A percentile compares a stretch with the other conserved stretches of the same genome.
Conservation (phyloP, 148 eudicot species). For the Rhododendron ovatum region DNA sequence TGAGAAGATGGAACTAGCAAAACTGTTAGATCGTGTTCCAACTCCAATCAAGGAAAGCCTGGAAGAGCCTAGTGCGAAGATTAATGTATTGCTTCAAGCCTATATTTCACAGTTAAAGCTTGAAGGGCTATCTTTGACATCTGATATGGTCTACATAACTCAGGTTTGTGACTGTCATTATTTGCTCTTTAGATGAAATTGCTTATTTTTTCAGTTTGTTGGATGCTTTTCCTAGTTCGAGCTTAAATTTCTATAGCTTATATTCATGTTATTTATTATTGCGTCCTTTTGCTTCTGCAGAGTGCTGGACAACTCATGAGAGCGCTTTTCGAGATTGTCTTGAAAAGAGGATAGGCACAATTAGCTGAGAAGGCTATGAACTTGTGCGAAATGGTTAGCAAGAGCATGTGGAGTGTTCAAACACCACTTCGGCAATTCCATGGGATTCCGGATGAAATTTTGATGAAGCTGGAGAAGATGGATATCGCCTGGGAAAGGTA, state of each 20-base stretch:
- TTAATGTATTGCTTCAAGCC: slow-evolving; percentile 81
- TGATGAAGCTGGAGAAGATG: slow-evolving; percentile 81
- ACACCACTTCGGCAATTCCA: slow-evolving; percentile 79
- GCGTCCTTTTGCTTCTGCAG: slow-evolving; percentile 23
- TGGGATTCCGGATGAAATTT: slow-evolving; percentile 51
- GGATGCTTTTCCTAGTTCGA: too few relatives aligned
- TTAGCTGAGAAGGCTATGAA: slow-evolving; percentile 76
- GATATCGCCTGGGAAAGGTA: slow-evolving; percentile 89
- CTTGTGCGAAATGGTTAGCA: slow-evolving; percentile 75
- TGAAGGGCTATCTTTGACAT: slow-evolving; percentile 76
- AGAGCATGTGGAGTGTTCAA: slow-evolving; percentile 91
- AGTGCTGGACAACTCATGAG: slow-evolving; percentile 82
- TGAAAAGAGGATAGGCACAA: slow-evolving; percentile 89
- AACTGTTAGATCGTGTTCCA: slow-evolving; percentile 80
- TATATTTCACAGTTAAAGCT: slow-evolving; percentile 83
- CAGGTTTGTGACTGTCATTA: too few relatives aligned
- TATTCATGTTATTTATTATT: too few relatives aligned
- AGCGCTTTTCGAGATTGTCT: slow-evolving; percentile 68
- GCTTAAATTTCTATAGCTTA: too few relatives aligned
- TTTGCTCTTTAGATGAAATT: too few relatives aligned
- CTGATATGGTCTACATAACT: slow-evolving; percentile 76
- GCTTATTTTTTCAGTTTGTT: too few relatives aligned
- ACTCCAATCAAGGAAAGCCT: slow-evolving; percentile 81
- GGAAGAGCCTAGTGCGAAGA: slow-evolving; percentile 90
- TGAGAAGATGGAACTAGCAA: slow-evolving; percentile 85